These are phyloP conservation scores for Tylopilus sp. DNA, from an alignment of 1,284 basidiomycete species.

Conservation along the genomic window DNA sequence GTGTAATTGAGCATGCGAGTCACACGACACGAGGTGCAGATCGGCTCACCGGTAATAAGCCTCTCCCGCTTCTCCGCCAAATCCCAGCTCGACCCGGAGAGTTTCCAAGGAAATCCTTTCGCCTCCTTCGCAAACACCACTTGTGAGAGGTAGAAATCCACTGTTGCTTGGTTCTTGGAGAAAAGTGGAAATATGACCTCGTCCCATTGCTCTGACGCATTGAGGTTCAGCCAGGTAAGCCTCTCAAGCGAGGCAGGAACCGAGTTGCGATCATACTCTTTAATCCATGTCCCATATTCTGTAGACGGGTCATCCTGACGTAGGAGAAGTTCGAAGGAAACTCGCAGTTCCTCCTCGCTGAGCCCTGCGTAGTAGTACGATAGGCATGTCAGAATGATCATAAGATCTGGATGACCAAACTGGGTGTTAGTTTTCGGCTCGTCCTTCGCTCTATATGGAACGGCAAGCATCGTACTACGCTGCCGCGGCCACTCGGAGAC, in stretches of 20 bases:
- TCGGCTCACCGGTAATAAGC: background rate
- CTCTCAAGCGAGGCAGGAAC: constrained; percentile 33
- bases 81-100: constrained; percentile 52
- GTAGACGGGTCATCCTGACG: constrained; percentile 43
- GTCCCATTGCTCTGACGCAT: constrained; percentile 38
- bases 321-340: constrained; percentile 40
- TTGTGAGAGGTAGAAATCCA: constrained; percentile 49
- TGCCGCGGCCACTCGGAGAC: background rate
- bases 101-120: constrained; percentile 45
- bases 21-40: too few species aligned
- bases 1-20: too few species aligned
- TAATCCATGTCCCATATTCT: constrained; percentile 46
- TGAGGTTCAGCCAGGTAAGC: constrained; percentile 41
- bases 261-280: background rate
- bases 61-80: constrained; percentile 36
- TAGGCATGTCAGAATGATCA: constrained; percentile 47
- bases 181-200: constrained; percentile 37
- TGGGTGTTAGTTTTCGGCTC: constrained; percentile 48
- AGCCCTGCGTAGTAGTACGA: constrained; percentile 52
- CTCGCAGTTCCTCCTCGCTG: constrained; percentile 35
- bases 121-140: constrained; percentile 24
- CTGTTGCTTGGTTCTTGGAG: constrained; percentile 36
- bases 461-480: constrained; percentile 41
- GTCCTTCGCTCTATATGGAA: constrained; percentile 49
- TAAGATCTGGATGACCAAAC: constrained; percentile 54